These are phyloP conservation scores for Saccharomyces cerevisiae DNA, from an alignment of 805 yeast species.

Conservation along the genomic window DNA sequence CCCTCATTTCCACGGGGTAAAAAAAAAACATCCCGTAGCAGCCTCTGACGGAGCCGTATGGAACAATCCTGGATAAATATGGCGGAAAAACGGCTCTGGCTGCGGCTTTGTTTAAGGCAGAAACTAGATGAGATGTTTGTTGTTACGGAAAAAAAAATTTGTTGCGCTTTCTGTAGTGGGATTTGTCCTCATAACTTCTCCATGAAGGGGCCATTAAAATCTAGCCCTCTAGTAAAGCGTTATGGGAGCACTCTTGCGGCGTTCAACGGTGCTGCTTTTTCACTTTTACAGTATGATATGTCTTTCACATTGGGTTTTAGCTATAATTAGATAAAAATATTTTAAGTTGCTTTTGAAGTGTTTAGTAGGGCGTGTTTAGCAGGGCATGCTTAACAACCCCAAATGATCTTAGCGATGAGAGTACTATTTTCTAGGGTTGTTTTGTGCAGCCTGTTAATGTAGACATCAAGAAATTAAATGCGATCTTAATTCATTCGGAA, in stretches of 20 bases:
- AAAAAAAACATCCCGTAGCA: background rate
- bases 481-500: no score
- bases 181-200: background rate
- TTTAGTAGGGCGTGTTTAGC: no score
- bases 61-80: background rate
- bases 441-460: no score
- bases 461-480: background rate
- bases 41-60: background rate
- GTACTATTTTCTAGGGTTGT: background rate
- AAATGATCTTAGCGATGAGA: background rate
- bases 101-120: background rate
- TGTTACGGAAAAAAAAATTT: background rate
- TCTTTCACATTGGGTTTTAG: background rate
- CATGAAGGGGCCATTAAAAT: background rate
- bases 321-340: background rate
- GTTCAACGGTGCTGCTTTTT: background rate
- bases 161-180: background rate
- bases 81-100: background rate
- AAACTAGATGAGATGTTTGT: background rate
- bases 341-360: no score
- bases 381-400: no score
- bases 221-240: background rate
- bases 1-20: background rate
- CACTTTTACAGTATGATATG: background rate
- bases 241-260: background rate